Evolutionary conservation across 495 filamentous ascomycete genomes (phyloP).

Genomic region (Bacidia rubella): DNA sequence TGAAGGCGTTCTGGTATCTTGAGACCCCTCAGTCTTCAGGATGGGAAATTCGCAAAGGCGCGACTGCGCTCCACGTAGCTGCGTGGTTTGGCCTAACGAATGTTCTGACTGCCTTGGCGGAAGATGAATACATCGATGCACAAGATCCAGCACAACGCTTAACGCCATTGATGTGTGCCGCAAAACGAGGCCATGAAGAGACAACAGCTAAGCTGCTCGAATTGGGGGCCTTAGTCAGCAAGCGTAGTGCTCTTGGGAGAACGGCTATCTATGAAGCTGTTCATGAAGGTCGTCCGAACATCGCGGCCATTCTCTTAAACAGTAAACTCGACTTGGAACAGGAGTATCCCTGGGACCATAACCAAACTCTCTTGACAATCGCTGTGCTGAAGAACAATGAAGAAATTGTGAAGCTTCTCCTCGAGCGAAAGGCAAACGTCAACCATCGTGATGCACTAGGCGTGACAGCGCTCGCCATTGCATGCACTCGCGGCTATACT

Average conservation of each 20-base stretch:
- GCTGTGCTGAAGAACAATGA: neutral
- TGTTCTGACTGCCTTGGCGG: slow-evolving; percentile 3
- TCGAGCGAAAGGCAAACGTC: neutral
- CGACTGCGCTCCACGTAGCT: slow-evolving; percentile 18
- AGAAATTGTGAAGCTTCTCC: slow-evolving; percentile 4
- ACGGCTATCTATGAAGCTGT: slow-evolving; percentile 20
- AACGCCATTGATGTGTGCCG: slow-evolving; percentile 24
- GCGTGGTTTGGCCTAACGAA: slow-evolving; percentile 21
- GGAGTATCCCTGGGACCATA: neutral
- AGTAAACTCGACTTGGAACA: slow-evolving; percentile 4
- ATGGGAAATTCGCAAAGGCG: slow-evolving; percentile 21
- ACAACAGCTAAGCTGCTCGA: slow-evolving; percentile 14
- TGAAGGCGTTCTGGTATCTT: slow-evolving; percentile 21
- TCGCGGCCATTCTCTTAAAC: slow-evolving; percentile 5
- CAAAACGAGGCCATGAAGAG: slow-evolving; percentile 16
- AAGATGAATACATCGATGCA: slow-evolving; percentile 3
- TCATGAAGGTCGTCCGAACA: neutral
- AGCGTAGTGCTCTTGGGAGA: slow-evolving; percentile 10
- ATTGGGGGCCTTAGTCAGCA: slow-evolving; percentile 15
- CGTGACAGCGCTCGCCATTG: slow-evolving; percentile 4
- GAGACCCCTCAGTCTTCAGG: slow-evolving; percentile 10
- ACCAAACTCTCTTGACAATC: slow-evolving; percentile 6
- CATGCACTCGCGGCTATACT: neutral
- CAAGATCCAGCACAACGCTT: slow-evolving; percentile 17
- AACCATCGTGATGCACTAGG: slow-evolving; percentile 3